Conservation (phyloP, 495 filamentous ascomycete genomes). For the Glonium stellatum region DNA sequence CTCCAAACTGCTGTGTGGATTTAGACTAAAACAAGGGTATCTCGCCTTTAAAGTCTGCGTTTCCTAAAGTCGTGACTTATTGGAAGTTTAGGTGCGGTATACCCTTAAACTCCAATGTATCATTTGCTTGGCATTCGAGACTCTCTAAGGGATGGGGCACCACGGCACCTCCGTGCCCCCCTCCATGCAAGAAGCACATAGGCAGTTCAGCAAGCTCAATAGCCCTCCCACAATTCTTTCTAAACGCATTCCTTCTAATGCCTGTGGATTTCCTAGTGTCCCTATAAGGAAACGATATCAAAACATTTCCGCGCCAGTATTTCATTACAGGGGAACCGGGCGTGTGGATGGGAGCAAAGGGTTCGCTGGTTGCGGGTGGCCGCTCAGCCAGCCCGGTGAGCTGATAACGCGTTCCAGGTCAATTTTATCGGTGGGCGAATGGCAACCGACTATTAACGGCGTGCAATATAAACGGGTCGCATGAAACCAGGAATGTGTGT, state of each 20-base stretch:
- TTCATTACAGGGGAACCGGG: neutral
- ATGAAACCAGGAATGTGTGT: constrained; percentile 6
- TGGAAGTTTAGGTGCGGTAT: no score
- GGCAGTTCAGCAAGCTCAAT: no score
- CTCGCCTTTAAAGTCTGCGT: no score
- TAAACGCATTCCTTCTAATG: neutral
- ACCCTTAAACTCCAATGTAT: no score
- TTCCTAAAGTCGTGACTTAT: no score
- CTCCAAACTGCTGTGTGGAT: no score
- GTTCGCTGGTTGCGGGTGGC: neutral
- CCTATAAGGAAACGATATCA: neutral
- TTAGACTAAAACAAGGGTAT: no score
- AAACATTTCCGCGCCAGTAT: neutral
- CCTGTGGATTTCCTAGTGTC: neutral
- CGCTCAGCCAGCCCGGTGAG: neutral
- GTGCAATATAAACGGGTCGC: constrained; percentile 6
- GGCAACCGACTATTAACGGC: neutral
- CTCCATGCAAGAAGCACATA: no score
- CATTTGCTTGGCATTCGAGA: no score
- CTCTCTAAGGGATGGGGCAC: no score
- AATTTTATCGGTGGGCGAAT: neutral
- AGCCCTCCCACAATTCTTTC: neutral
- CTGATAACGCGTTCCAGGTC: neutral
- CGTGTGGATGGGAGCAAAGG: neutral
- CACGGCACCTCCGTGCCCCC: no score